Conservation (phyloP, 179 eudicot genomes). For the Sideroxylon spinosum region DNA sequence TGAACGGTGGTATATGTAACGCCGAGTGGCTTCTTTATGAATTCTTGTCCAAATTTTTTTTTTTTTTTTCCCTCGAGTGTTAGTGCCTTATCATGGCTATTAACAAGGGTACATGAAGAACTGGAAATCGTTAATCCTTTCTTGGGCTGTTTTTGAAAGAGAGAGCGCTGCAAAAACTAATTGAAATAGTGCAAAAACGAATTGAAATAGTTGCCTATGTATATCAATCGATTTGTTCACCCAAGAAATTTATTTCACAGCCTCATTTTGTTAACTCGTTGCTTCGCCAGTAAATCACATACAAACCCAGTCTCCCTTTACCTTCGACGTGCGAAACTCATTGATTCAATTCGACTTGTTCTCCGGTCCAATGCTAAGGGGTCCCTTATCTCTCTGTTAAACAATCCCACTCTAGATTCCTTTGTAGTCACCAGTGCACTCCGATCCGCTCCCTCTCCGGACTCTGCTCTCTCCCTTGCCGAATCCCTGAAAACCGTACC, state of each 20-base stretch:
- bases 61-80: too few species aligned
- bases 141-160: too few species aligned
- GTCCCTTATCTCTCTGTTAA: constrained; percentile 39
- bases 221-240: constrained; percentile 15
- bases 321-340: constrained; percentile 71
- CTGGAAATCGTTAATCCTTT: too few species aligned
- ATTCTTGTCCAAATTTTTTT: too few species aligned
- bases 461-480: constrained; percentile 57
- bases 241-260: constrained; percentile 17
- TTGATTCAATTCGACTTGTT: constrained; percentile 61
- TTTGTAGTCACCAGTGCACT: constrained; percentile 77
- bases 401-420: constrained; percentile 61
- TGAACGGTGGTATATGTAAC: too few species aligned
- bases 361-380: constrained; percentile 48
- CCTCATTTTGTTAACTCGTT: constrained; percentile 31
- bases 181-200: too few species aligned
- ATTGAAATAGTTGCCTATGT: constrained; percentile 8
- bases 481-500: constrained; percentile 54
- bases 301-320: constrained; percentile 52
- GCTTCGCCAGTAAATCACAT: constrained; percentile 31
- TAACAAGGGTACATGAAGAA: too few species aligned
- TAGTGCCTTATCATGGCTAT: too few species aligned
- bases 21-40: too few species aligned
- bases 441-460: constrained; percentile 73
- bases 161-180: too few species aligned